Evolutionary conservation across 805 yeast species (phyloP), one percentile per base, ranked within the genome.

Genomic region (Candida taoyuanica): DNA sequence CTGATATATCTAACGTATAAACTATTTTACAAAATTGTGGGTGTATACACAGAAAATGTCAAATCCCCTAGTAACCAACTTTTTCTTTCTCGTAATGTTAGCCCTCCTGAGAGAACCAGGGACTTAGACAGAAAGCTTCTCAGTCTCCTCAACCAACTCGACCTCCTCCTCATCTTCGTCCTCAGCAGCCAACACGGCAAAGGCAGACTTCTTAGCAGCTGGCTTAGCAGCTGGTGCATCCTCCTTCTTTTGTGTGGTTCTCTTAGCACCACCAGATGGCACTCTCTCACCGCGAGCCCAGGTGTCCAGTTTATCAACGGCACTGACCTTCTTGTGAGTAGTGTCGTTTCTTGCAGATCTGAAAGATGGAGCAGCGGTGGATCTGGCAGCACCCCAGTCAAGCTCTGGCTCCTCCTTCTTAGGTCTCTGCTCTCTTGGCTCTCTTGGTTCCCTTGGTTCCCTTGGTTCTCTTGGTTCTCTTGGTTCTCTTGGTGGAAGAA

Each of bases 151-250:
- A 37, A 63, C 64, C 41, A 58, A 56, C 19, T 42, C 53, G 30
- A 47, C 45, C 23, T 48, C 52, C 21, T 68, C 73, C 2, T 70
- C 76, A 3, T 70, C 76, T 4, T 75, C 80, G 37, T 68, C 78
- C 23, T 75, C 78, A 37, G 55, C 57, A 36, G 72, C 64, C 54
- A 77, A 61, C 17, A 76, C 77, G 34, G 70, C 63, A 52, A 67
- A 77, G 3, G 71, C 60, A 26, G 79, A 71, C 50, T 65, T 68
- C 56, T 61, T 69, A 37, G 54, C 54, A 43, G 50, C 59, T 39
- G 62, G 58, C 45, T 56, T 55, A 27, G 44, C 21, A 24, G 39
- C 19, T 29, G n/a, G n/a, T n/a, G 37, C 35, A 32, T 46, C 45
- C 40, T 36, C 40, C 30, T 43, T 31, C 30, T 39, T 29, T 19